Evolutionary conservation across 805 yeast species (phyloP).

Genomic region (Starmerella potacharoeniae): DNA sequence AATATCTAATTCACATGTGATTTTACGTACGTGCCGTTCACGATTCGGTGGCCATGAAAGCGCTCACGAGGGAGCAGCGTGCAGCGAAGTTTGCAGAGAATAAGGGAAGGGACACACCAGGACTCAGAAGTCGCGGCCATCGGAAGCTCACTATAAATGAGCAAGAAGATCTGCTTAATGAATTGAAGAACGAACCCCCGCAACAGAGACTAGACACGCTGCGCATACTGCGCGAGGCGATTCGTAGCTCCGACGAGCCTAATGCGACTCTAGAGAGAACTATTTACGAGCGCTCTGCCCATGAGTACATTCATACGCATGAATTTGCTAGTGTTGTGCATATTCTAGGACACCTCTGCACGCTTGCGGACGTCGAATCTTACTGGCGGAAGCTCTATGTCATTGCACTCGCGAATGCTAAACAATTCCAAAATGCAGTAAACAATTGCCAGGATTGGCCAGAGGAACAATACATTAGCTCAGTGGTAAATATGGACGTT

Average conservation of each 20-base stretch:
- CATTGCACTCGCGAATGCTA: slow-evolving; percentile 9
- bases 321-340: slow-evolving; percentile 5
- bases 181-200: neutral
- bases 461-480: slow-evolving; percentile 1
- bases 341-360: slow-evolving; percentile 5
- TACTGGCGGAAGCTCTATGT: slow-evolving; percentile 2
- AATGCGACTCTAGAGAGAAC: neutral
- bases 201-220: slow-evolving; percentile 1
- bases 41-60: neutral
- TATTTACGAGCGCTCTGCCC: slow-evolving; percentile 7
- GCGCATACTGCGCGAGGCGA: slow-evolving; percentile 14
- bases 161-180: slow-evolving; percentile 6
- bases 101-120: neutral
- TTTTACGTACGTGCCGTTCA: neutral
- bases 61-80: slow-evolving; percentile 12
- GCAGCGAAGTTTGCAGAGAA: slow-evolving; percentile 10
- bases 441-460: neutral
- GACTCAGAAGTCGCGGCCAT: slow-evolving; percentile 14
- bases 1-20: neutral
- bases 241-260: neutral
- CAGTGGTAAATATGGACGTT: slow-evolving; percentile 6
- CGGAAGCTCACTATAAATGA: slow-evolving; percentile 4
- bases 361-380: neutral
- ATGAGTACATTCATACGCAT: slow-evolving; percentile 5
- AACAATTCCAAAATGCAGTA: slow-evolving; percentile 10